Base-by-base conservation (phyloP, 305 asterid genomes). In the Ruellia speciosa region DNA sequence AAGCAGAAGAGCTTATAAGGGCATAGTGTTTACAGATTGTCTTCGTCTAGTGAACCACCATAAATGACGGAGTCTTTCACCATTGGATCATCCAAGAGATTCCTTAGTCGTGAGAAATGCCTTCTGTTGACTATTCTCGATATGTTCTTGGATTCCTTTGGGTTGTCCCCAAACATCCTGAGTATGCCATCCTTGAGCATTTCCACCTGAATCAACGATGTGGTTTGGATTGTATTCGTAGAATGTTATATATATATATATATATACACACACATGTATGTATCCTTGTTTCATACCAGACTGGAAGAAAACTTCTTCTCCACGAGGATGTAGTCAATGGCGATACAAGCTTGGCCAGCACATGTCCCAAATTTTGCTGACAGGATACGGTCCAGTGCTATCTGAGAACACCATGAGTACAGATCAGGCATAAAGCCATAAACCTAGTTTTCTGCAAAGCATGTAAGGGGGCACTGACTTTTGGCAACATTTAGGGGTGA, bases 301-400 rank as follows among this genome's bases (percentile, higher is more conserved):
- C 77, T 75, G 18, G 75, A 12, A 0, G 72, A 54, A 48, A 65
- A 81, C 49, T 68, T 80, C 63, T 74, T 69, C 14, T 88, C 89
- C 8, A 81, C 81, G 0, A 86, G 81, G 60, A 86, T 68, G 56
- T 88, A 86, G 56, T 88, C 95, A 20, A 88, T 66, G 56, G 73
- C 81, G 59, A 84, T 60, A 76, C 97, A 88, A 54, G 79, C 94
- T 70, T 88, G 97, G 6, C 95, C 97, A 35, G 94, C 84, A 60
- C 97, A 86, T 14, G 81, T 54, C 50, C 90, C 95, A 54, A 79
- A 88, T 62, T 88, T 88, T 9, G 75, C 94, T 6, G 84, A 56
- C 33, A 80, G 72, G 49, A 88, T 75, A 64, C 95, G 75, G 18
- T 82, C 79, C 11, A 79, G 7, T 17, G 87, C 94, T 47, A 71